Evolutionary conservation across 768 basidiomycete species (phyloP), one percentile per base, ranked within the genome.

Genomic region (Auricularia heimuer): DNA sequence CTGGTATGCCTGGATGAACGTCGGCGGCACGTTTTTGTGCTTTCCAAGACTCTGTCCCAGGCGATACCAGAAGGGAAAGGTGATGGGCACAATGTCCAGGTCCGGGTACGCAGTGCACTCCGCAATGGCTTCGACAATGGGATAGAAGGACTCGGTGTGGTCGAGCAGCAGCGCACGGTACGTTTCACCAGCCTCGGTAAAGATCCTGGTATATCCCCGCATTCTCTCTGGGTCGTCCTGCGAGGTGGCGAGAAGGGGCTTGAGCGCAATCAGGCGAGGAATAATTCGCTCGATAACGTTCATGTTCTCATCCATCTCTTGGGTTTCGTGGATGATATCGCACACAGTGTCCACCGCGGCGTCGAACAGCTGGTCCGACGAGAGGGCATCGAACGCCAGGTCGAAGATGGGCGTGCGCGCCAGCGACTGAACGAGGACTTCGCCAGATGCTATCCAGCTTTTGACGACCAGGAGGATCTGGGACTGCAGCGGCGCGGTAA

Each of bases 41-140:
- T 93, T 94, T 63, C 88, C 87, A 33, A 98, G 85, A 64, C 85
- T 87, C 71, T 92, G 89, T n/a, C 94, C 90, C 42, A 99, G 87
- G 18, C 90, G 88, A 86, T 93, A 94, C 97, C 97, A 99, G 81
- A 99, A 98, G 35, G 89, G 87, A 80, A 98, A 98, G 11, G 97
- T 98, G 75, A 98, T 95, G 3, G 90, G 92, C 35, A 97, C 95
- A 71, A 98, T 90, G 72, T 98, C 97, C 65, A 98, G 87, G 73
- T 98, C 94, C 16, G 83, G 83, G 76, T 92, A 96, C 1, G 92
- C 91, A 14, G 97, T 89, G 72, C 96, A 98, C 71, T 89, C 84
- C 8, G 90, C 90, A 69, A 99, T 95, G 29, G 94, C 95, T 70
- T 96, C 89, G 24, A 99, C 92, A 68, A 99, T 86, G 0, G 96